A percentile compares a stretch with the other conserved stretches of the same genome.
phyloP scores from a whole-genome alignment of 805 yeast species.

The Clavispora vitiphila region DNA sequence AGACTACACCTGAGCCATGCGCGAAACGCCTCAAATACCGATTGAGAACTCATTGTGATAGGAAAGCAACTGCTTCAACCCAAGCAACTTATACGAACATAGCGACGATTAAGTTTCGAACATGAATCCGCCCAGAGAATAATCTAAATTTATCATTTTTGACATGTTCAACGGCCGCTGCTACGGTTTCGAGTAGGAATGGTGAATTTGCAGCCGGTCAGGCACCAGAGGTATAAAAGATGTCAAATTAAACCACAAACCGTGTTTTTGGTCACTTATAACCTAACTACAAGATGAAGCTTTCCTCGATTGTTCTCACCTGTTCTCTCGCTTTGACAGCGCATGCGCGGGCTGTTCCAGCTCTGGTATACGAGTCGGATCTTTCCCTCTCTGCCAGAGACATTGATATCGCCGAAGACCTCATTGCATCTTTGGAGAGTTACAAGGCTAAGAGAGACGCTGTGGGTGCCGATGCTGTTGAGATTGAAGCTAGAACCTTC shows the following conservation, averaged over 20 bases:
- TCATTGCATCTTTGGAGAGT: slow-evolving; percentile 24
- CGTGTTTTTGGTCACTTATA: neutral
- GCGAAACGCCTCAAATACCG: neutral
- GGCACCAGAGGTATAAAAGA: neutral
- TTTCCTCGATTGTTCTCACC: slow-evolving; percentile 11
- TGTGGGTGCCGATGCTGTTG: slow-evolving; percentile 13
- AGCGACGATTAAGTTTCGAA: neutral
- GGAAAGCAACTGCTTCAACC: neutral
- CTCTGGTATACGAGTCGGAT: slow-evolving; percentile 6
- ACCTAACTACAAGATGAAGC: slow-evolving; percentile 9
- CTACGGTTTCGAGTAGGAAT: neutral
- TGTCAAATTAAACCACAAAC: neutral
- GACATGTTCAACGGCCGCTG: neutral
- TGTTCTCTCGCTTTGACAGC: slow-evolving; percentile 15
- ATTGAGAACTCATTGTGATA: neutral
- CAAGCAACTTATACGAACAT: neutral
- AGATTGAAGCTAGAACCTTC: slow-evolving; percentile 32
- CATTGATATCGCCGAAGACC: slow-evolving; percentile 18
- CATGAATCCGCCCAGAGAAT: neutral
- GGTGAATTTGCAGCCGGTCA: neutral
- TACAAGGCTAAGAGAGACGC: slow-evolving; percentile 27
- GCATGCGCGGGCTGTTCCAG: slow-evolving; percentile 15
- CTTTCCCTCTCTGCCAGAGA: slow-evolving; percentile 14
- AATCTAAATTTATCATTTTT: neutral
- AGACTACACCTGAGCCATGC: neutral